These are phyloP conservation scores for Pleurotus djamor DNA, from an alignment of 768 basidiomycete genomes.

Conservation along the genomic window DNA sequence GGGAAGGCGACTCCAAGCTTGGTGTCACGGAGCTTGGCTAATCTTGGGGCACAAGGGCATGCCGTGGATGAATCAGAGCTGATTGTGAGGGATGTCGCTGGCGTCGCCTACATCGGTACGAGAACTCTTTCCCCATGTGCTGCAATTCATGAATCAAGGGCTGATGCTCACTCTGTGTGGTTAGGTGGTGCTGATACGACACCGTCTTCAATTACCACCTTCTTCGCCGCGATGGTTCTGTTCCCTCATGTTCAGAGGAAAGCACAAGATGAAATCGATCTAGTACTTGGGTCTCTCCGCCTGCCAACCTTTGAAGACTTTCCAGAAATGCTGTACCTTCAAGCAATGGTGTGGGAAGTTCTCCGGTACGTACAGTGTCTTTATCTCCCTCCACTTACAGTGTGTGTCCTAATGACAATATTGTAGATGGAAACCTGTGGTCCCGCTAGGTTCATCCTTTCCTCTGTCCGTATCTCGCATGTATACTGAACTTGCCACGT, in stretches of 20 bases:
- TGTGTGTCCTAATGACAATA: not conserved
- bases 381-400: not conserved
- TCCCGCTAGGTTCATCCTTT: conserved; percentile 12
- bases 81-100: not conserved
- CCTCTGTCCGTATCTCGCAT: not conserved
- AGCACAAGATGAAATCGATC: conserved; percentile 28
- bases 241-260: conserved; percentile 22
- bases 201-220: conserved; percentile 14
- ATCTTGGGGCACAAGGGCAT: conserved; percentile 14
- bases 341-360: conserved; percentile 27
- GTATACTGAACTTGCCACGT: not conserved
- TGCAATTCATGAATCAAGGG: no score
- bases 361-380: conserved; percentile 8
- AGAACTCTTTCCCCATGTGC: no score
- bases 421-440: conserved; percentile 8
- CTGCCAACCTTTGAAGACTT: conserved; percentile 27
- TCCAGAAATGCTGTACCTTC: conserved; percentile 24
- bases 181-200: conserved; percentile 27
- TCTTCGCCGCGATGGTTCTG: conserved; percentile 25
- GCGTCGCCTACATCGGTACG: conserved; percentile 13
- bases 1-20: conserved; percentile 14
- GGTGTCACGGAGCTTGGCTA: conserved; percentile 7
- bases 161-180: no score
- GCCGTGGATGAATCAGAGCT: not conserved
- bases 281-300: conserved; percentile 20